phyloP scores from a whole-genome alignment of 2,329 filamentous ascomycete species.

The Beauveria caledonica region DNA sequence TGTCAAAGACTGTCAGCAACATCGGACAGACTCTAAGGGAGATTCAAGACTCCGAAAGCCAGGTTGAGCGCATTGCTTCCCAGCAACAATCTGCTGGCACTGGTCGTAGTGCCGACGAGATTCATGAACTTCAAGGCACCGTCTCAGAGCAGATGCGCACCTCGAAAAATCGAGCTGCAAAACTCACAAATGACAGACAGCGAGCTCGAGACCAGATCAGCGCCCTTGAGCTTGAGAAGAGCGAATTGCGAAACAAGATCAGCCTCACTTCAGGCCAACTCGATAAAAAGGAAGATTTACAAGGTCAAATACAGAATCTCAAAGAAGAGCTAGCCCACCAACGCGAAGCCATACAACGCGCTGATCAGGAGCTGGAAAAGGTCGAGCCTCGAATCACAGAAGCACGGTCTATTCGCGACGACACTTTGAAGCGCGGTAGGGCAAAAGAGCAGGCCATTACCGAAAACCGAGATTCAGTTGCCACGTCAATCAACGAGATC shows the following conservation, averaged over 20 bases:
- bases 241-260: constrained; percentile 66
- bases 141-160: constrained; percentile 59
- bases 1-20: constrained; percentile 66
- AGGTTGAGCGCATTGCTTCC: constrained; percentile 66
- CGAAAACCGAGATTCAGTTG: constrained; percentile 61
- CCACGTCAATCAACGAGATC: constrained; percentile 69
- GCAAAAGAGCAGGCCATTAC: constrained; percentile 65
- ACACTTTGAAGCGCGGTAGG: constrained; percentile 63
- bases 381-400: constrained; percentile 69
- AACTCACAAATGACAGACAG: constrained; percentile 63
- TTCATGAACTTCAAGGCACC: constrained; percentile 65
- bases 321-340: constrained; percentile 61
- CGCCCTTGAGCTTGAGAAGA: constrained; percentile 65
- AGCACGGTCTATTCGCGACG: constrained; percentile 68
- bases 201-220: constrained; percentile 60
- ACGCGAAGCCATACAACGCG: constrained; percentile 58
- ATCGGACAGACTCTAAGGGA: constrained; percentile 68
- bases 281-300: constrained; percentile 69
- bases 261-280: constrained; percentile 63
- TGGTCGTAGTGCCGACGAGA: constrained; percentile 69
- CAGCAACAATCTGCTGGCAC: constrained; percentile 63
- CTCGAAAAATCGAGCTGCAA: constrained; percentile 55
- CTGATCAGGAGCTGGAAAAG: constrained; percentile 65
- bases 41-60: constrained; percentile 59
- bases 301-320: constrained; percentile 63